phyloP scores from a whole-genome alignment of 345 rosid species.

The Lepidium africanum region DNA sequence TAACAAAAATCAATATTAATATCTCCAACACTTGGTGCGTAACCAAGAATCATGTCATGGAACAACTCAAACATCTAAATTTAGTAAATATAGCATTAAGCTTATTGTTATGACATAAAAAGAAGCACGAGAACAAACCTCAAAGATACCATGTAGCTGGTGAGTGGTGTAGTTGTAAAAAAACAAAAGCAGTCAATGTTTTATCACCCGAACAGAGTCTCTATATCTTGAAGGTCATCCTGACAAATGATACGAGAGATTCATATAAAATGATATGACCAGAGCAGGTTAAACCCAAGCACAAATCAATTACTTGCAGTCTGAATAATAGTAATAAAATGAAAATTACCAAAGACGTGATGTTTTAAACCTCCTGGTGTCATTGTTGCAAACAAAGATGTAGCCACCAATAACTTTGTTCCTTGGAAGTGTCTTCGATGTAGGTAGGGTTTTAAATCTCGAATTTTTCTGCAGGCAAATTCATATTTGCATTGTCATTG shows the following conservation, averaged over 20 bases:
- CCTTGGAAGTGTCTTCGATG: conserved; percentile 83
- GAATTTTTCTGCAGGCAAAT: conserved; percentile 22
- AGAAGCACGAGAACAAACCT: conserved; percentile 46
- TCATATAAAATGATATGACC: neutral
- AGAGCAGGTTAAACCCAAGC: neutral
- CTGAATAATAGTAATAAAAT: neutral
- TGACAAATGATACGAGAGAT: conserved; percentile 18
- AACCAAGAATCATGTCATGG: neutral
- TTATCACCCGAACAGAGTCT: conserved; percentile 93
- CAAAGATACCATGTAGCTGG: conserved; percentile 94
- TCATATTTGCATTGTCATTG: too few species aligned
- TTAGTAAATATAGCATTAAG: neutral
- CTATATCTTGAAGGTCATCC: conserved; percentile 97
- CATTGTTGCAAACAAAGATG: conserved; percentile 96
- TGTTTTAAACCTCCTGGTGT: conserved; percentile 93
- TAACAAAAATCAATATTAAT: conserved; percentile 42
- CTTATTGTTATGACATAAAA: neutral
- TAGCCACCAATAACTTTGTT: conserved; percentile 98
- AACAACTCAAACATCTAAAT: neutral
- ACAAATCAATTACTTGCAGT: neutral
- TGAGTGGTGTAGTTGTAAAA: conserved; percentile 96
- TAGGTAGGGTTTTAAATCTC: conserved; percentile 76
- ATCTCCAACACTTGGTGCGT: conserved; percentile 95
- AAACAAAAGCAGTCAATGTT: conserved; percentile 93
- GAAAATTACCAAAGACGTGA: conserved; percentile 69